A percentile compares a stretch with the other conserved stretches of the same genome.
These are phyloP conservation scores for Saraca asoca DNA, from an alignment of 331 rosid species.

Conservation along the genomic window DNA sequence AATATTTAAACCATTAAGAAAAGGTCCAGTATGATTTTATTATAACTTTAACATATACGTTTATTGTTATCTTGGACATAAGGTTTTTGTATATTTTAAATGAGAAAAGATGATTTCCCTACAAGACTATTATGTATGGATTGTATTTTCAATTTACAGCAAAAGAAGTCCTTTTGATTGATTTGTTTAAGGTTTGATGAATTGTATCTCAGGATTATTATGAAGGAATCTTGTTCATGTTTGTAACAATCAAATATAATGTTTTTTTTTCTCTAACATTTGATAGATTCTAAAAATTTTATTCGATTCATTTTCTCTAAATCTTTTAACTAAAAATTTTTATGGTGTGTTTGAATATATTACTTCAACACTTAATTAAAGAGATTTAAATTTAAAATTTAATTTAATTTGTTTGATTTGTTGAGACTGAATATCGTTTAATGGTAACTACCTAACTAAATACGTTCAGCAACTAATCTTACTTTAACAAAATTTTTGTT, in stretches of 20 bases:
- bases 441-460: too few relatives aligned
- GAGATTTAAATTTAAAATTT: not conserved
- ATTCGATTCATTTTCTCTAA: not conserved
- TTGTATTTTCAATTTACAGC: slow-evolving; percentile 3
- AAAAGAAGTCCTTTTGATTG: not conserved
- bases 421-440: too few relatives aligned
- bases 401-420: too few relatives aligned
- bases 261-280: too few relatives aligned
- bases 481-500: too few relatives aligned
- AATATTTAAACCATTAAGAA: too few relatives aligned
- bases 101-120: not conserved
- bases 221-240: not conserved
- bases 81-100: not conserved
- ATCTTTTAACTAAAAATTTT: too few relatives aligned
- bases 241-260: not conserved
- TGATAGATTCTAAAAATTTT: not conserved
- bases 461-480: too few relatives aligned
- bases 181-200: not conserved
- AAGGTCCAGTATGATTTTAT: too few relatives aligned
- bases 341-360: too few relatives aligned
- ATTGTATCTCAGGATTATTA: not conserved
- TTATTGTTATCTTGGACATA: too few relatives aligned
- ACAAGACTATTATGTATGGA: not conserved
- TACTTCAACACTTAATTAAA: not conserved
- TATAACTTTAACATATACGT: too few relatives aligned